Base-by-base conservation (phyloP, 1,139 yeast genomes). In the Taphrina communis region DNA sequence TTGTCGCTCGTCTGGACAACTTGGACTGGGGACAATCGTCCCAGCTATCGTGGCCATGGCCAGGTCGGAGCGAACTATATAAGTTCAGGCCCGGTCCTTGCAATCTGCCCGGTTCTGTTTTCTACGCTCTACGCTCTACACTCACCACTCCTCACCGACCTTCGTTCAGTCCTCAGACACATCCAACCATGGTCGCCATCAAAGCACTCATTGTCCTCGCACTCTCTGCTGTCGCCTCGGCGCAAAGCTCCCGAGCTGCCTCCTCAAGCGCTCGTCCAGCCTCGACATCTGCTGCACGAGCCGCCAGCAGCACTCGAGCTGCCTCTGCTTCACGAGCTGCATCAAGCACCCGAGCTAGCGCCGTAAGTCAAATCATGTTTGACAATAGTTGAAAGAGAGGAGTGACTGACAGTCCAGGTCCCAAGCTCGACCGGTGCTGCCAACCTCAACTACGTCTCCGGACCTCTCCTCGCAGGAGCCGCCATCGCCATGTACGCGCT, bases 381-480 rank as follows among this genome's bases (percentile, higher is more conserved):
- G 17, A 17, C 17, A 17, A 17, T 17, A 17, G 17, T 4, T 25
- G 4, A 25, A 25, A 4, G 4, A 25, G 31, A 4, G 1, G 31
- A 25, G 31, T 25, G 31, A 25, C 31, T 25, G 4, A 25, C 4
- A 2, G 31, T 3, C 6, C 35, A 50, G 58, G 35, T 44, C 19
- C 62, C 62, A 44, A 31, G 36, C 36, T 7, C 50, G 35, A 56
- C 60, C 36, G 60, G 62, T 21, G 67, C 67, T 14, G 60, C 67
- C 58, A 50, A 46, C 67, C 42, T 38, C 44, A 63, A 55, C 61
- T 44, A 58, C 42, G 25, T 63, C 36, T 55, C 67, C 12, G 67
- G 55, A n/a, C 56, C 61, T 42, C 60, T 63, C 41, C 39, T 63
- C 19, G 67, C 67, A 21, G 67, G 67, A 53, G 67, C 67, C 61